Base-by-base conservation (phyloP, 805 yeast genomes). In the Ogataea populi-albae region DNA sequence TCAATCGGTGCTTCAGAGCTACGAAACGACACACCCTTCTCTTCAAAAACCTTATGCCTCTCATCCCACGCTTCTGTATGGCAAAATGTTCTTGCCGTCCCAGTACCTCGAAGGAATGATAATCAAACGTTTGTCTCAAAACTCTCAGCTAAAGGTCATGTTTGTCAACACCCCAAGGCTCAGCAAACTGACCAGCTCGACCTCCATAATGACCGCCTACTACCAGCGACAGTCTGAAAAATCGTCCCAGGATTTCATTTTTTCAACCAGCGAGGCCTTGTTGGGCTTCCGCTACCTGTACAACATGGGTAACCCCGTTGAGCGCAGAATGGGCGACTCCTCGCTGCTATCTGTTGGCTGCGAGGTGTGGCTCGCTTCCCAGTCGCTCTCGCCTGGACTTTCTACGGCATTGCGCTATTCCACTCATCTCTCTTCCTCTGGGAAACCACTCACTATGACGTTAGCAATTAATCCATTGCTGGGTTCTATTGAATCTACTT, bases 381-480 rank as follows among this genome's bases (percentile, higher is more conserved):
- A 72, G 29, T 81, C 85, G 30, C 81, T 86, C 73, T 81, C 91
- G 40, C 97, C 97, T 0, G 98, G 97, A 0, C 56, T 89, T 14
- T 86, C 96, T 0, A 76, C 94, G 2, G 91, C 95, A 0, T 57
- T 87, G 31, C 64, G 97, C 29, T 91, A 93, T 57, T 74, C 91
- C 1, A 86, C 96, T 0, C 81, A 86, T 43, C 35, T 59, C 6
- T 79, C 96, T 0, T 77, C 85, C 27, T 84, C 95, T 0, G 95
- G 94, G 3, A 83, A 86, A 44, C 98, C 98, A 0, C 62, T 89
- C 44, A 85, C 96, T 0, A 74, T 93, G 71, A 84, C 98, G 0
- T 53, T 91, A 25, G 81, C 95, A 0, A 71, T 82, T 39, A 93
- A 93, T 57, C 98, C 98, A 1, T 66, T 93, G 11, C 66, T 91